Percentiles rank a stretch among this genome's conserved stretches.
phyloP scores from a whole-genome alignment of 192 early-diverging fungal species.

The Ambispora gerdemannii region DNA sequence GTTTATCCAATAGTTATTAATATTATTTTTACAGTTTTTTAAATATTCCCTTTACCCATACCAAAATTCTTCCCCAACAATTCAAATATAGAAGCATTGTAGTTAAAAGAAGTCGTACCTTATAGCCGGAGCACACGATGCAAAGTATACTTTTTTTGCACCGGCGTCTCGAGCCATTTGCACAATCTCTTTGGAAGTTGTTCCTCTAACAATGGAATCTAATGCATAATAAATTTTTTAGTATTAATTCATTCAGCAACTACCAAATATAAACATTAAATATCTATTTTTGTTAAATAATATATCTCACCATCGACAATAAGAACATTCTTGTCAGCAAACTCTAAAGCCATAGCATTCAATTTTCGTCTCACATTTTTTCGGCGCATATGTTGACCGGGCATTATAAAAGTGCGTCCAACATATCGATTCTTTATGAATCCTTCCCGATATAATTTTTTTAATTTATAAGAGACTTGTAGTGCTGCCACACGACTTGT shows the following conservation, averaged over 20 bases:
- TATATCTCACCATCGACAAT: slow-evolving; percentile 81
- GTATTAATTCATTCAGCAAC: neutral
- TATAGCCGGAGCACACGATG: slow-evolving; percentile 95
- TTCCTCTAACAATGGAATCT: slow-evolving; percentile 99
- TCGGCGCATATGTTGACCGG: slow-evolving; percentile 85
- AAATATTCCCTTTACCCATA: too few relatives aligned
- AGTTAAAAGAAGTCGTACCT: slow-evolving; percentile 40
- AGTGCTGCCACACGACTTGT: slow-evolving; percentile 93
- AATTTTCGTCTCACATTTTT: slow-evolving; percentile 96
- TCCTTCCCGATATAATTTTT: slow-evolving; percentile 93
- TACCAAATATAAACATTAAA: neutral
- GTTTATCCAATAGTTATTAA: neutral
- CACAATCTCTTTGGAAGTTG: slow-evolving; percentile 97
- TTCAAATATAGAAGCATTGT: too few relatives aligned
- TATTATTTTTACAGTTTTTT: too few relatives aligned
- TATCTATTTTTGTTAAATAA: neutral
- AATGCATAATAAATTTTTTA: neutral
- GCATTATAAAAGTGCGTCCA: slow-evolving; percentile 99
- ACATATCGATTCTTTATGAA: slow-evolving; percentile 99
- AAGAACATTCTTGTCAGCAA: slow-evolving; percentile 92
- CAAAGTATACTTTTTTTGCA: slow-evolving; percentile 98
- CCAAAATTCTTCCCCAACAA: too few relatives aligned
- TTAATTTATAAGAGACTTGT: slow-evolving; percentile 86
- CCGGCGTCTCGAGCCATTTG: slow-evolving; percentile 99
- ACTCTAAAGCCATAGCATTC: slow-evolving; percentile 98